Conservation (phyloP, 2,329 filamentous ascomycete species). For the Graphilbum ipis-grandicollis region DNA sequence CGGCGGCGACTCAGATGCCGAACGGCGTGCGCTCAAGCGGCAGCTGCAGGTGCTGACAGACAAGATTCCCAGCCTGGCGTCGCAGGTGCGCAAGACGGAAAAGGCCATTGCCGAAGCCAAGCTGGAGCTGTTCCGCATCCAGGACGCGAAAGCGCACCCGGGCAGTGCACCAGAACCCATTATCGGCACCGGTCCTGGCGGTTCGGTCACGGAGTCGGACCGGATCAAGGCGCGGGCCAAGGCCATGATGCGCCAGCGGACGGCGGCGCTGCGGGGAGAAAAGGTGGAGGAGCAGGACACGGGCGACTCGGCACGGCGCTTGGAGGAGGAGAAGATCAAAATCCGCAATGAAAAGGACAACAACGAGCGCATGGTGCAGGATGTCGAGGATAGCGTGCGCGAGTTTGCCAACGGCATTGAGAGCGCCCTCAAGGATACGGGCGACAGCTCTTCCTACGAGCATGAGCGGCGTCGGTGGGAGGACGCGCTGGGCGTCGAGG, state of each 20-base stretch:
- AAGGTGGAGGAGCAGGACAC: slow-evolving; percentile 53
- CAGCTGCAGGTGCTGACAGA: slow-evolving; percentile 82
- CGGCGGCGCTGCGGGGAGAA: slow-evolving; percentile 78
- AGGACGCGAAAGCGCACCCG: slow-evolving; percentile 83
- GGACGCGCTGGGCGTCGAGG: slow-evolving; percentile 86
- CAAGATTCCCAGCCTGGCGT: slow-evolving; percentile 79
- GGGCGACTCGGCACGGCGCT: slow-evolving; percentile 59
- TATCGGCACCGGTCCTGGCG: slow-evolving; percentile 83
- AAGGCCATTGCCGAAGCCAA: slow-evolving; percentile 83
- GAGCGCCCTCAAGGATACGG: slow-evolving; percentile 69
- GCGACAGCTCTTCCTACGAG: slow-evolving; percentile 58
- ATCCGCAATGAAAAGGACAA: slow-evolving; percentile 75
- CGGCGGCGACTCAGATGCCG: slow-evolving; percentile 69
- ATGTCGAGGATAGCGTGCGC: slow-evolving; percentile 89
- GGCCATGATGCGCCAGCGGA: slow-evolving; percentile 97
- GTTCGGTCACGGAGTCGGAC: slow-evolving; percentile 80
- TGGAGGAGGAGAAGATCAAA: slow-evolving; percentile 76
- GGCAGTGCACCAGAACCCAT: slow-evolving; percentile 55
- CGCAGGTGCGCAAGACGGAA: slow-evolving; percentile 78
- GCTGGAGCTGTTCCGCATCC: slow-evolving; percentile 82
- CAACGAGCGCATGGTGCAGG: slow-evolving; percentile 89
- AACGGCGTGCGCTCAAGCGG: slow-evolving; percentile 69
- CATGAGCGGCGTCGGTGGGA: slow-evolving; percentile 92
- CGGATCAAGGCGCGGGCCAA: slow-evolving; percentile 87
- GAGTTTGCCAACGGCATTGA: slow-evolving; percentile 78